These are phyloP conservation scores for Colletotrichum tropicale DNA, from an alignment of 2,329 filamentous ascomycete species.

Conservation along the genomic window DNA sequence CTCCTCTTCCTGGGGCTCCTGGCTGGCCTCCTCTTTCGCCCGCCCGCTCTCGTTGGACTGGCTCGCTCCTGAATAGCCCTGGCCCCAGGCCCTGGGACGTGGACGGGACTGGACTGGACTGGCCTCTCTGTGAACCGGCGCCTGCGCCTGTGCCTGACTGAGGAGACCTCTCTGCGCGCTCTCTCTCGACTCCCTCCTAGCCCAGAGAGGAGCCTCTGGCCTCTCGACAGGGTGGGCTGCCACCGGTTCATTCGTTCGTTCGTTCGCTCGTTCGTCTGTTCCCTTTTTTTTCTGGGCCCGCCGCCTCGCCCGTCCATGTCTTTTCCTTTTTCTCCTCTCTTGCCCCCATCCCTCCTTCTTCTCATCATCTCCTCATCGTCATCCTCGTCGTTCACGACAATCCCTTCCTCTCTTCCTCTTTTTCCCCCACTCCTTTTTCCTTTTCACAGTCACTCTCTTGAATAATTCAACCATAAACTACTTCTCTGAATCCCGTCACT, in stretches of 20 bases:
- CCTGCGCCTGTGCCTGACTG: background rate
- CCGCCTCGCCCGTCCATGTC: slow-evolving; percentile 25
- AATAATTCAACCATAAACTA: slow-evolving; percentile 37
- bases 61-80: background rate
- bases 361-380: slow-evolving; percentile 38
- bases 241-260: slow-evolving; percentile 6
- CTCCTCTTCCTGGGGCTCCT: background rate
- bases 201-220: background rate
- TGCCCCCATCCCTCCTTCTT: slow-evolving; percentile 33
- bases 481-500: slow-evolving; percentile 52
- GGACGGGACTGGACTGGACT: background rate
- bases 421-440: slow-evolving; percentile 41
- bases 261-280: slow-evolving; percentile 8
- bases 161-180: background rate
- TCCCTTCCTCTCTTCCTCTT: slow-evolving; percentile 38
- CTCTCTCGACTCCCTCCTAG: background rate
- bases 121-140: background rate
- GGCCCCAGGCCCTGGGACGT: background rate
- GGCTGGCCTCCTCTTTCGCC: background rate
- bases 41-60: background rate
- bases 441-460: slow-evolving; percentile 57
- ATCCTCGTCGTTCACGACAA: slow-evolving; percentile 36
- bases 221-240: slow-evolving; percentile 9
- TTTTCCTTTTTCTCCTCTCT: slow-evolving; percentile 28
- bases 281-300: slow-evolving; percentile 14